These are phyloP conservation scores for Grigorovia transvaalensis DNA, from an alignment of 805 yeast species.

Conservation along the genomic window DNA sequence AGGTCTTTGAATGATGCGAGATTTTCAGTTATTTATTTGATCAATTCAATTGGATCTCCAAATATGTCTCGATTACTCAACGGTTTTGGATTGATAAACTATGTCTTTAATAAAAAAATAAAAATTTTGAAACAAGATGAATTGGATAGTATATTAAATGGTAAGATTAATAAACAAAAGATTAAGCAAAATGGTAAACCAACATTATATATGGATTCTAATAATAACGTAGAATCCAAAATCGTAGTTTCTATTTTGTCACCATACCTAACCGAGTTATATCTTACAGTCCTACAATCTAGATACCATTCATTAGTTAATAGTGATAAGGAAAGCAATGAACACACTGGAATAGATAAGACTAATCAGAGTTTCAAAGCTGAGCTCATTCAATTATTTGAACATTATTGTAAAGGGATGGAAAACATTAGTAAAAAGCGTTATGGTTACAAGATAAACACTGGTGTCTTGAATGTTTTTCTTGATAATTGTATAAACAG, in stretches of 20 bases:
- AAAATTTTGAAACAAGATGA: background rate
- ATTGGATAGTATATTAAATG: slow-evolving; percentile 1
- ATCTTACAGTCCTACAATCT: slow-evolving; percentile 13
- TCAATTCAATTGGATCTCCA: slow-evolving; percentile 9
- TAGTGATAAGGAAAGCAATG: background rate
- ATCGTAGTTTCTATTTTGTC: background rate
- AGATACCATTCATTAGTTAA: slow-evolving; percentile 8
- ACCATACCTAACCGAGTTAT: slow-evolving; percentile 16
- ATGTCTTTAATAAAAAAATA: background rate
- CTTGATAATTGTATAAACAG: slow-evolving; percentile 12
- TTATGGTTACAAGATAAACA: slow-evolving; percentile 7
- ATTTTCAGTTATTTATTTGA: slow-evolving; percentile 14
- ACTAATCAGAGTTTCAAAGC: background rate
- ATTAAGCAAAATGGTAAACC: slow-evolving; percentile 6
- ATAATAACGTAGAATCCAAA: background rate
- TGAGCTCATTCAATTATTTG: background rate
- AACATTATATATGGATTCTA: slow-evolving; percentile 1
- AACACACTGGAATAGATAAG: slow-evolving; percentile 5
- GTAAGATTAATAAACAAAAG: background rate
- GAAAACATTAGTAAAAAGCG: background rate
- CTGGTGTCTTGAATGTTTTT: slow-evolving; percentile 16
- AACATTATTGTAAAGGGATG: background rate
- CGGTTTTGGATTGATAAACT: slow-evolving; percentile 14
- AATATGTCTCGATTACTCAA: slow-evolving; percentile 14
- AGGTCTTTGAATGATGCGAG: slow-evolving; percentile 23